Evolutionary conservation across 2,329 filamentous ascomycete species (phyloP), one percentile per base, ranked within the genome.

Genomic region (Microdochium bolleyi): DNA sequence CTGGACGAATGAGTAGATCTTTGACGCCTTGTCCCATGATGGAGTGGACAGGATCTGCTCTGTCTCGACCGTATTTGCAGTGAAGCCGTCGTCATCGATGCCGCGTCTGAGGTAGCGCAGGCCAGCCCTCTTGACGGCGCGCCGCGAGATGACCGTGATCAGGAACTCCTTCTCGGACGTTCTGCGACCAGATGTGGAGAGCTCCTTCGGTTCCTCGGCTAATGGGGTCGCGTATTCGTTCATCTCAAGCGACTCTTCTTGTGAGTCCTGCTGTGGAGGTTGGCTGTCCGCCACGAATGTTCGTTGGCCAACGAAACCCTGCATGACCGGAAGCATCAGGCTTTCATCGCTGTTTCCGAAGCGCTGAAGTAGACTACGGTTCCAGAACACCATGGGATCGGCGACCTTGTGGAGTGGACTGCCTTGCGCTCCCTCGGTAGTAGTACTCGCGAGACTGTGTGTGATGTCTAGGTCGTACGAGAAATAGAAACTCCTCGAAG

Each of bases 381-480:
- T 99, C 92, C 94, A 99, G 67, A 96, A 97, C 69, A 87, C 97
- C 64, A 84, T 70, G 30, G 82, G 79, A 66, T 96, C 89, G 22
- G 86, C 90, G 54, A 82, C 77, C 57, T 82, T 82, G 66, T 89
- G 80, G 3, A 96, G 73, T 5, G 91, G 85, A 3, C 81, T 59
- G 48, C 78, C 76, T 14, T 72, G 69, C 24, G 60, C 73, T 69
- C 37, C 67, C 65, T 51, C 68, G 66, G 55, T 80, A 66, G 52
- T 58, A 52, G 65, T 74, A 19, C 41, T 46, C 2, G 70, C 69
- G 52, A 83, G 62, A 56, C 80, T 84, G 53, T 86, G 81, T 1
- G 94, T 97, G 50, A 99, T 81, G 65, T 99, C 92, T 65, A 92
- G 80, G 58, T 99, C 94, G 67, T 99, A 96, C 0, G 92, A 92